Evolutionary conservation across 805 yeast species (phyloP), one percentile per base, ranked within the genome.

Genomic region (Debaryomyces prosopidis): DNA sequence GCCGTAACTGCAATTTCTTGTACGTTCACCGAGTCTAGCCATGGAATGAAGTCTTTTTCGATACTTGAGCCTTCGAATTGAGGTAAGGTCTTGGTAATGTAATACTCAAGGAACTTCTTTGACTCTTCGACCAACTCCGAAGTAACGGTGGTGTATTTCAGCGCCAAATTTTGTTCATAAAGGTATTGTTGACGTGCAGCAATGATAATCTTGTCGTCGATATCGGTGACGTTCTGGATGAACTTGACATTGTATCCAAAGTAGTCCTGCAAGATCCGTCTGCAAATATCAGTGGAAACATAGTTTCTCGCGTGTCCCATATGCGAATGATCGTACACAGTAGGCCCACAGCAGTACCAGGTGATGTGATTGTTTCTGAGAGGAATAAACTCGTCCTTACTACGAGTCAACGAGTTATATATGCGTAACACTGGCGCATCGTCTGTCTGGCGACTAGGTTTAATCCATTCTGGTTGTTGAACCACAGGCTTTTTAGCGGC

Each of bases 271-370:
- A 94, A 63, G 41, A 94, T 80, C 55, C 99, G 79, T 64, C 99
- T 82, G 63, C 90, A 87, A 62, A 94, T 89, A 65, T 94, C 99
- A 43, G 87, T 88, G 8, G 96, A 82, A 40, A 94, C 98, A 60
- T 94, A 94, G 69, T 94, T 94, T 66, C 99, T 78, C 11, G 99
- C 99, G 65, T 94, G 99, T 17, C 99, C 99, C 97, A 94, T 90
- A 62, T 94, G 99, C 42, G 91, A 81, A 28, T 94, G 82, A 67
- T 94, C 96, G 62, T 94, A 94, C 12, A 94, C 99, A 0, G 99
- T 94, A 10, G 99, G 99, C 5, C 99, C 99, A 77, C 99, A 94
- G 46, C 90, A 87, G 71, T 94, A 94, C 99, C 99, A 94, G 0
- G 90, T 79, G 40, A 94, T 87, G 47, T 77, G 79, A 48, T 80